phyloP scores from a whole-genome alignment of 2,329 filamentous ascomycete genomes.

The Verticillium isaacii region DNA sequence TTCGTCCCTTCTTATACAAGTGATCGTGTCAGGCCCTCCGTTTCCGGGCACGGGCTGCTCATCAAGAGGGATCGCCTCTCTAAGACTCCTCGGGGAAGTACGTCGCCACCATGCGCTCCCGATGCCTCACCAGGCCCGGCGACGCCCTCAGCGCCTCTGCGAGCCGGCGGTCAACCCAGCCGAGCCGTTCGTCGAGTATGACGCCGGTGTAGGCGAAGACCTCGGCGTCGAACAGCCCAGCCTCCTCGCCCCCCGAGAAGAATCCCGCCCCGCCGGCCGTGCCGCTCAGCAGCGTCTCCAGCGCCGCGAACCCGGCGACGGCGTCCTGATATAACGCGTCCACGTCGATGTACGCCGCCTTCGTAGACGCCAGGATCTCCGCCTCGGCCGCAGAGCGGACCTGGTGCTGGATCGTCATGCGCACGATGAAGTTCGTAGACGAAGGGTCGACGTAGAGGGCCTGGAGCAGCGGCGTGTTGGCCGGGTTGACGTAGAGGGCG shows the following conservation, averaged over 20 bases:
- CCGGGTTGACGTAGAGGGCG: constrained; percentile 67
- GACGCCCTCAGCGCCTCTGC: constrained; percentile 50
- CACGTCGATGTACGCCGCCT: constrained; percentile 26
- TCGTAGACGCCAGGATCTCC: constrained; percentile 64
- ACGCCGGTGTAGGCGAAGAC: constrained; percentile 89
- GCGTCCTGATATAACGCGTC: constrained; percentile 37
- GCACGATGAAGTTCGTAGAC: constrained; percentile 57
- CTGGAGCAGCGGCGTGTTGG: constrained; percentile 64
- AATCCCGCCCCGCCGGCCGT: constrained; percentile 35
- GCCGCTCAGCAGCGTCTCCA: constrained; percentile 34
- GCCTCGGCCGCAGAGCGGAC: constrained; percentile 68
- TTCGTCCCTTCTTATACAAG: background rate
- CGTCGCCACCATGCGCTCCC: constrained; percentile 23
- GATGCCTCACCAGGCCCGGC: constrained; percentile 53
- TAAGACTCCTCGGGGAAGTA: constrained; percentile 8
- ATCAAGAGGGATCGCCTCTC: background rate
- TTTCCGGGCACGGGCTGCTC: no score
- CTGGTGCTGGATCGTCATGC: constrained; percentile 56
- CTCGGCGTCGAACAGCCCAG: constrained; percentile 78
- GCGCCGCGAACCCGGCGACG: constrained; percentile 37
- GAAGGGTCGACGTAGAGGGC: constrained; percentile 67
- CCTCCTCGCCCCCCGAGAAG: constrained; percentile 38
- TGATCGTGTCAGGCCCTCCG: background rate
- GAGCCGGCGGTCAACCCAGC: constrained; percentile 61
- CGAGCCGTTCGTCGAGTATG: constrained; percentile 59